Evolutionary conservation across 306 rosid species (phyloP), one percentile per base, ranked within the genome.

Genomic region (Castanea sativa): DNA sequence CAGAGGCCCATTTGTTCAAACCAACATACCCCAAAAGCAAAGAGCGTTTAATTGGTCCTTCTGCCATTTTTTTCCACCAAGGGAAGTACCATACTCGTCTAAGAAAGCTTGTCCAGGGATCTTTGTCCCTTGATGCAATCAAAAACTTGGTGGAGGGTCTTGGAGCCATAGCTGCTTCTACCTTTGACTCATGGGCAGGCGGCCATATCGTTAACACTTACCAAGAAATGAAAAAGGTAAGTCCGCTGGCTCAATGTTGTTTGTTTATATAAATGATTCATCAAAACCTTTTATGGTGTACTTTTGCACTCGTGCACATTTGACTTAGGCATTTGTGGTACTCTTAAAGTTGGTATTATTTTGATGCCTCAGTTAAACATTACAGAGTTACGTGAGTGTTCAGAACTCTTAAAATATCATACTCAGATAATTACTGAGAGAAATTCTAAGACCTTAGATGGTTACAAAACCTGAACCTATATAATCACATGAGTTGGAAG

Each of bases 1-100:
- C 96, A 19, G 89, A 90, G 14, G 89, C 99, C 55, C 92, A 89
- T 84, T 81, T 95, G 85, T 95, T 95, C 76, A 92, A 85, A 73
- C 98, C 99, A 56, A 90, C 97, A 1, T 95, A 92, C 76, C 99
- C 98, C 0, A 88, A 86, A 75, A 90, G 98, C 92, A 95, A 95
- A 75, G 99, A 95, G 79, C 81, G 85, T 38, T 79, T 95, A 30
- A 90, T 95, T 78, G 99, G 99, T 1, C 95, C 97, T 5, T 76
- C 84, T 29, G 98, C 99, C 7, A 81, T 95, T 76, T 95, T 95
- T 60, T 95, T 91, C 69, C 98, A 95, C 81, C 93, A 88, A 80
- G 94, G 92, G 1, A 85, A 90, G 1, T 85, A 87, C 82, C 99
- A 95, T 79, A 33, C 57, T 68, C 87, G 86, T 13, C 73, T 95